These are phyloP conservation scores for Tetrapyrgos nigripes DNA, from an alignment of 1,284 basidiomycete species.

Conservation along the genomic window DNA sequence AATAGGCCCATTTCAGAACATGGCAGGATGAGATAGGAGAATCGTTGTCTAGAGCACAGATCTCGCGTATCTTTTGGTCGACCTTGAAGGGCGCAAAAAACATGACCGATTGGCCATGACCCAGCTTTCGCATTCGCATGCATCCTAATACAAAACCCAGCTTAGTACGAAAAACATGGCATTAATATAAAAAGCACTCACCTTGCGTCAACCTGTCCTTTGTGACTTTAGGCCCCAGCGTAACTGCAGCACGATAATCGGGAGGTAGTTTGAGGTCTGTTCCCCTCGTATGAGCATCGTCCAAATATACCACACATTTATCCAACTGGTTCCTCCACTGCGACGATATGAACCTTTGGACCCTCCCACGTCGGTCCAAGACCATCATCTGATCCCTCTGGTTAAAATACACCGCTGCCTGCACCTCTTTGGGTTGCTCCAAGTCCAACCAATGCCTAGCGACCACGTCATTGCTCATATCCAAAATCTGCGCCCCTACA, in stretches of 20 bases:
- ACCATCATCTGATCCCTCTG: slow-evolving; percentile 50
- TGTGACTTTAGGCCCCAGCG: background rate
- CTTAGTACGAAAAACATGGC: background rate
- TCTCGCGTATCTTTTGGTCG: slow-evolving; percentile 27
- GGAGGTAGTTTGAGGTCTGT: slow-evolving; percentile 60
- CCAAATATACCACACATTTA: slow-evolving; percentile 58
- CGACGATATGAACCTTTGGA: slow-evolving; percentile 37
- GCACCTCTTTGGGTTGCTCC: slow-evolving; percentile 26
- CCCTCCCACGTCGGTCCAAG: slow-evolving; percentile 42
- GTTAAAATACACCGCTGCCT: slow-evolving; percentile 56
- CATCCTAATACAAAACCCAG: too few species aligned
- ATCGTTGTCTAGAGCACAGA: too few species aligned
- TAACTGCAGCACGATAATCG: slow-evolving; percentile 53
- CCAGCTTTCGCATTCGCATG: slow-evolving; percentile 49
- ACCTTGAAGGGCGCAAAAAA: slow-evolving; percentile 25
- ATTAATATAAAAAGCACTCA: background rate
- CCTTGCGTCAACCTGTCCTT: background rate
- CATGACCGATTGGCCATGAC: background rate
- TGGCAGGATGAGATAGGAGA: slow-evolving; percentile 37
- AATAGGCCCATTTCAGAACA: slow-evolving; percentile 52
- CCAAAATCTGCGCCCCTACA: slow-evolving; percentile 63
- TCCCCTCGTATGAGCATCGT: slow-evolving; percentile 64
- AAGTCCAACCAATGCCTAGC: slow-evolving; percentile 46
- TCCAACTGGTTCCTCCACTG: background rate
- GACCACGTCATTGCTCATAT: slow-evolving; percentile 49